Percentiles rank a stretch among this genome's conserved stretches.
Evolutionary conservation across 2,329 filamentous ascomycete genomes (phyloP).

Genomic region (Curvularia sp.): DNA sequence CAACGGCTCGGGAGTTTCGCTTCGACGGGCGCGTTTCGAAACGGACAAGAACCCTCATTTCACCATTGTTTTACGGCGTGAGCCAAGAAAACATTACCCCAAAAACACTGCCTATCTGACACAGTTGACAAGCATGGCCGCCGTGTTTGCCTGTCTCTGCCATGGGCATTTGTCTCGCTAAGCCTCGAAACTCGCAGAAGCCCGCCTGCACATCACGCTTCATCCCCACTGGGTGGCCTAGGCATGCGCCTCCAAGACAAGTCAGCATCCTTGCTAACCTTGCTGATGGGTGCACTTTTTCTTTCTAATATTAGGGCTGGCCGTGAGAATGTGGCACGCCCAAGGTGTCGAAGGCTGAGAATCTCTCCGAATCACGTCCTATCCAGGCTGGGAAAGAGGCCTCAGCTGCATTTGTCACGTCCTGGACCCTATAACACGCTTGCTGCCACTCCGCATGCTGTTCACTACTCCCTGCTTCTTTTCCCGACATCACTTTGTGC

Average conservation of each 20-base stretch:
- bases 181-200: constrained; percentile 6
- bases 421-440: constrained; percentile 15
- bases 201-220: neutral
- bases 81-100: constrained; percentile 2
- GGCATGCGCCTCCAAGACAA: constrained; percentile 3
- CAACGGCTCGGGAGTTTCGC: constrained; percentile 7
- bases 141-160: neutral
- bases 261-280: constrained; percentile 11
- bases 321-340: constrained; percentile 11
- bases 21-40: constrained; percentile 14
- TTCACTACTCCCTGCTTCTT: constrained; percentile 2
- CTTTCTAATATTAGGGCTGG: constrained; percentile 17
- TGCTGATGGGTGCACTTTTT: constrained; percentile 14
- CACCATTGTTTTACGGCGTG: constrained; percentile 13
- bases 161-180: neutral
- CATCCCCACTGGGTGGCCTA: neutral
- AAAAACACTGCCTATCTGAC: neutral
- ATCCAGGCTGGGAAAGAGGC: constrained; percentile 19
- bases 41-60: constrained; percentile 10
- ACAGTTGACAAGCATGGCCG: constrained; percentile 9
- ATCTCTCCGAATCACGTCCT: constrained; percentile 18
- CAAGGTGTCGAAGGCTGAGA: constrained; percentile 20
- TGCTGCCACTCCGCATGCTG: neutral
- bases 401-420: constrained; percentile 15
- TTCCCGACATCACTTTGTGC: neutral